Base-by-base conservation (phyloP, 148 eudicot species). In the Talinum fruticosum region DNA sequence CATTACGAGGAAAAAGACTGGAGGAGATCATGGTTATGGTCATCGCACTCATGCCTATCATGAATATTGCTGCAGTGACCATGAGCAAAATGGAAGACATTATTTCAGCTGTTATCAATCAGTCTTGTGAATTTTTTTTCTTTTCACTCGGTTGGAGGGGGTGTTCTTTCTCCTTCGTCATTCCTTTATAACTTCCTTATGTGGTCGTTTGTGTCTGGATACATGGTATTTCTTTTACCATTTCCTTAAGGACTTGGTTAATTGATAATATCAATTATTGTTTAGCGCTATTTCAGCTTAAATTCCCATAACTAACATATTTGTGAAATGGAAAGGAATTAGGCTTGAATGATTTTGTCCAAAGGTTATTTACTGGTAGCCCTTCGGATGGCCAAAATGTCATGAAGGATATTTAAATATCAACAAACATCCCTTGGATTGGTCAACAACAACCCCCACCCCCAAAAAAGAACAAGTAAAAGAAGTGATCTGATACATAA, bases 31-130 rank as follows among this genome's bases (percentile, higher is more conserved):
- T 23, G 26, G 78, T 26, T 49, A 78, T 32, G 44, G 79, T 79
- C 85, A 71, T 82, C 49, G 76, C 33, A 71, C 85, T 75, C 79
- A 75, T 82, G 59, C 84, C 75, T 69, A 82, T 16, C 73, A 82
- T 53, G 36, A 71, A 47, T 75, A 79, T 38, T 32, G 76, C 71
- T 70, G 79, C 81, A 3, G 82, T 71, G 57, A 70, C 75, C 67
- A 78, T 30, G 75, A 82, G 51, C 32, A 82, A 14, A 2, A 82
- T 26, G 3, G 79, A 34, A 78, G 36, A 47, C 84, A 82, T 78
- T 21, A 69, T 28, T 59, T 59, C 74, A n/a, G 64, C 64, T 59
- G 64, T 24, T 59, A 23, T 57, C 21, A n/a, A 23, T 57, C 21
- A n/a, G 64, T 32, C 69, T 54, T 1, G 47, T 41, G 47, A 41